A percentile compares a stretch with the other conserved stretches of the same genome.
Evolutionary conservation across 257 asterid genomes (phyloP).

Genomic region (Solanum tacnaense): DNA sequence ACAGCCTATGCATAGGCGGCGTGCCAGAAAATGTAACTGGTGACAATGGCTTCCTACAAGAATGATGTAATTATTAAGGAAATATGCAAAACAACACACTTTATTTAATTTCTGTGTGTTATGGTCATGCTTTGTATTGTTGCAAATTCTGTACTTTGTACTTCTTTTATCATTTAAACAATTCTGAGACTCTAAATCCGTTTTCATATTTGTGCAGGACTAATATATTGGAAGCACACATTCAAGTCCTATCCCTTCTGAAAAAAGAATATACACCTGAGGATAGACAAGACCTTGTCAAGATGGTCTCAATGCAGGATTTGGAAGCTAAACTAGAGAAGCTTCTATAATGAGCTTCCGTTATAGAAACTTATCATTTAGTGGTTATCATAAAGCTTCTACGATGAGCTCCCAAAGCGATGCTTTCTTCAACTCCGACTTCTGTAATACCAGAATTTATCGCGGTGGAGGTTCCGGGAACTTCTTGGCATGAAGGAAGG

Average conservation of each 20-base stretch:
- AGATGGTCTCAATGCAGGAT: conserved; percentile 50
- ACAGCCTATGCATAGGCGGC: not conserved
- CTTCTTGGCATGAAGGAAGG: not conserved
- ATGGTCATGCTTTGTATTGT: not conserved
- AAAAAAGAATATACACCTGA: conserved; percentile 68
- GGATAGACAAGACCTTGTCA: conserved; percentile 44
- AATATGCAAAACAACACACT: not conserved
- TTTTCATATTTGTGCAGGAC: conserved; percentile 43
- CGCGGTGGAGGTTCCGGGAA: not conserved
- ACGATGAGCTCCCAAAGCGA: not conserved
- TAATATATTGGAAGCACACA: conserved; percentile 81
- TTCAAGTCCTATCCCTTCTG: conserved; percentile 67
- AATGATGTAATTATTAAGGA: not conserved
- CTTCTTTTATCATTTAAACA: not conserved
- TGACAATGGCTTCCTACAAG: not conserved
- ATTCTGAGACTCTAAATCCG: not conserved
- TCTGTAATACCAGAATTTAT: not conserved
- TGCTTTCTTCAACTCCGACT: not conserved
- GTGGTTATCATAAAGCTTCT: not conserved
- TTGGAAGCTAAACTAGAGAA: conserved; percentile 74
- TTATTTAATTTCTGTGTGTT: not conserved
- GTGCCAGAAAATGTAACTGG: not conserved
- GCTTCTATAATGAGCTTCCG: conserved; percentile 23
- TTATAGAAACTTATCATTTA: not conserved
- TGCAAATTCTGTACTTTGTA: not conserved